phyloP scores from a whole-genome alignment of 768 basidiomycete species.

The Suillus americanus region DNA sequence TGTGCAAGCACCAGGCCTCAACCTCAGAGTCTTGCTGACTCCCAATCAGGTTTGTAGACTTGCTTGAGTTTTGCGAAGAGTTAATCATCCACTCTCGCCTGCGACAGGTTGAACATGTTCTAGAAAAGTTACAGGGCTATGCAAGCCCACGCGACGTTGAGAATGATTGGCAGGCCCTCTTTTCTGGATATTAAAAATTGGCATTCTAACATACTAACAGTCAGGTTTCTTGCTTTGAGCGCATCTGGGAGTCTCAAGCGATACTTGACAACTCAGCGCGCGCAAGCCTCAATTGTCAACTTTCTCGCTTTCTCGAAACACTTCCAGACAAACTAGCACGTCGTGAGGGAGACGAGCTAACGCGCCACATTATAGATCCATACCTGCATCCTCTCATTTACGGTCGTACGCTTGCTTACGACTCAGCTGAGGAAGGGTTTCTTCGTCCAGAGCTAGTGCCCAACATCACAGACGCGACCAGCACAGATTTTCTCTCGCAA shows the following conservation, averaged over 20 bases:
- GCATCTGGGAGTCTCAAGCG: slow-evolving; percentile 48
- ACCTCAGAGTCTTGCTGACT: slow-evolving; percentile 35
- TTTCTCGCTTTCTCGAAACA: slow-evolving; percentile 22
- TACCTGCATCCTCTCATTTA: slow-evolving; percentile 40
- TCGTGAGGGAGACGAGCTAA: slow-evolving; percentile 19
- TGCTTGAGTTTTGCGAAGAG: neutral
- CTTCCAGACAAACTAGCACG: slow-evolving; percentile 5
- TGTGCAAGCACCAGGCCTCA: slow-evolving; percentile 37
- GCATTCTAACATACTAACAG: slow-evolving; percentile 24
- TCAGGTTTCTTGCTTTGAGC: slow-evolving; percentile 56
- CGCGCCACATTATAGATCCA: slow-evolving; percentile 40
- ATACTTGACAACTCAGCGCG: slow-evolving; percentile 19
- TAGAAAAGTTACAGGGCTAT: slow-evolving; percentile 51
- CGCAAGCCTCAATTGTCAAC: slow-evolving; percentile 19
- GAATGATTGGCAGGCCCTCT: slow-evolving; percentile 36
- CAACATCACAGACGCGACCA: slow-evolving; percentile 17
- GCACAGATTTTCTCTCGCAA: slow-evolving; percentile 42
- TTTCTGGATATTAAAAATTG: neutral
- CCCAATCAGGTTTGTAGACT: slow-evolving; percentile 37
- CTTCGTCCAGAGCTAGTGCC: slow-evolving; percentile 31
- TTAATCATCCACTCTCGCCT: neutral
- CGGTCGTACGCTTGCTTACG: slow-evolving; percentile 37
- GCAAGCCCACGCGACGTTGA: slow-evolving; percentile 38
- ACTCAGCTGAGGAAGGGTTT: slow-evolving; percentile 13
- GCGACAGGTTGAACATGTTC: slow-evolving; percentile 43